These are phyloP conservation scores for Hanseniaspora mollemarum DNA, from an alignment of 805 yeast species.

Conservation along the genomic window DNA sequence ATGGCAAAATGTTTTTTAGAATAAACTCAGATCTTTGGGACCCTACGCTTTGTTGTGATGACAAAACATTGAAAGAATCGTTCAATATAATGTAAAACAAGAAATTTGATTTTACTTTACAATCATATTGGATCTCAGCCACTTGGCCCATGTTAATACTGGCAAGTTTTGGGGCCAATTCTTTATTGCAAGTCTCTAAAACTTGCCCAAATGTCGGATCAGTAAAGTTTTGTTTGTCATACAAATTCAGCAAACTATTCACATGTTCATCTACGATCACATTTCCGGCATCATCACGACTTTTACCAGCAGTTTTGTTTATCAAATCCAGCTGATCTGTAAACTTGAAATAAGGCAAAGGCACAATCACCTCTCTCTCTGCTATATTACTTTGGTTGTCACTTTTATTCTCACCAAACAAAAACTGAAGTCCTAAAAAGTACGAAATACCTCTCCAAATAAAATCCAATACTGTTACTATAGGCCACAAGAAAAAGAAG, in stretches of 20 bases:
- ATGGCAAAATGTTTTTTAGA: background rate
- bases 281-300: background rate
- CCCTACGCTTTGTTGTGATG: background rate
- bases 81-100: constrained; percentile 4
- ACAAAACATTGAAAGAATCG: constrained; percentile 1
- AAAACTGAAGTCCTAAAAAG: constrained; percentile 8
- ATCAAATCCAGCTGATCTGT: constrained; percentile 5
- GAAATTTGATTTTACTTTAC: constrained; percentile 8
- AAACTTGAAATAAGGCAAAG: constrained; percentile 11
- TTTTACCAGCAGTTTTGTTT: background rate
- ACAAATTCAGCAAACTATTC: background rate
- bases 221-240: background rate
- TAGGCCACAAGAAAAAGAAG: constrained; percentile 8
- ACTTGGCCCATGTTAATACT: background rate
- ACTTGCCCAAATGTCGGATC: constrained; percentile 5
- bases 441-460: constrained; percentile 3
- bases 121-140: constrained; percentile 5
- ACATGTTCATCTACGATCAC: background rate
- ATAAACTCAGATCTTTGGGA: background rate
- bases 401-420: background rate
- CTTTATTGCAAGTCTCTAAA: background rate
- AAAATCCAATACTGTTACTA: constrained; percentile 1
- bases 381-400: background rate
- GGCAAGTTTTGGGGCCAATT: background rate
- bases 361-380: constrained; percentile 1